Conservation (phyloP, 768 basidiomycete species). For the Rhodotorula kratochvilovae region DNA sequence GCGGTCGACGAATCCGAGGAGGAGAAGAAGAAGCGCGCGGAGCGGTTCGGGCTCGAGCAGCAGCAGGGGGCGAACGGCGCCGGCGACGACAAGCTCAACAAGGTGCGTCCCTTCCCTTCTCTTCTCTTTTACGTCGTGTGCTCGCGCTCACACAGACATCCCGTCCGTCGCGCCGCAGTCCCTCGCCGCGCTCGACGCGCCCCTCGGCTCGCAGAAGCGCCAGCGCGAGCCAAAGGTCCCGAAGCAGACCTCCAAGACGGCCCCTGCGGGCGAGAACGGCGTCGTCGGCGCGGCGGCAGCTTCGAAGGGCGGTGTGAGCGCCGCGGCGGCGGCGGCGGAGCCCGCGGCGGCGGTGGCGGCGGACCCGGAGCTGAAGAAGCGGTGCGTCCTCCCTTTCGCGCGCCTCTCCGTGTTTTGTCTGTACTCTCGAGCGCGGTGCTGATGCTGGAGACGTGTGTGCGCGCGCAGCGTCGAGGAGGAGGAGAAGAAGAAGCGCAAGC, state of each 20-base stretch:
- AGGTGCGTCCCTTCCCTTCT: conserved; percentile 16
- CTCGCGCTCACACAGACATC: too few relatives aligned
- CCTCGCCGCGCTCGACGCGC: conserved; percentile 21
- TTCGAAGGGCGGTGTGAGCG: background rate
- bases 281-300: background rate
- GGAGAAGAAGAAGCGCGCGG: conserved; percentile 25
- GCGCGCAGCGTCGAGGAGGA: conserved; percentile 32
- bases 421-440: background rate
- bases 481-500: conserved; percentile 44
- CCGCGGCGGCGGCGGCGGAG: conserved; percentile 2
- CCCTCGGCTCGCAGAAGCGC: conserved; percentile 23
- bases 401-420: background rate
- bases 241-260: conserved; percentile 9
- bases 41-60: conserved; percentile 33
- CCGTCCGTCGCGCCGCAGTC: background rate
- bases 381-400: background rate
- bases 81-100: conserved; percentile 3
- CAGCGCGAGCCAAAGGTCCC: conserved; percentile 12
- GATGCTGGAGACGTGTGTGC: too few relatives aligned
- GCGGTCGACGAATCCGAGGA: conserved; percentile 7
- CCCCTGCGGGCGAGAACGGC: background rate
- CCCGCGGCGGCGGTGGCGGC: conserved; percentile 24
- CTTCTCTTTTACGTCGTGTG: too few relatives aligned
- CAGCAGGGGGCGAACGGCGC: background rate
- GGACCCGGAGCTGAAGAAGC: conserved; percentile 21